phyloP scores from a whole-genome alignment of 169 alveolate genomes.

The Babesia caballi region DNA sequence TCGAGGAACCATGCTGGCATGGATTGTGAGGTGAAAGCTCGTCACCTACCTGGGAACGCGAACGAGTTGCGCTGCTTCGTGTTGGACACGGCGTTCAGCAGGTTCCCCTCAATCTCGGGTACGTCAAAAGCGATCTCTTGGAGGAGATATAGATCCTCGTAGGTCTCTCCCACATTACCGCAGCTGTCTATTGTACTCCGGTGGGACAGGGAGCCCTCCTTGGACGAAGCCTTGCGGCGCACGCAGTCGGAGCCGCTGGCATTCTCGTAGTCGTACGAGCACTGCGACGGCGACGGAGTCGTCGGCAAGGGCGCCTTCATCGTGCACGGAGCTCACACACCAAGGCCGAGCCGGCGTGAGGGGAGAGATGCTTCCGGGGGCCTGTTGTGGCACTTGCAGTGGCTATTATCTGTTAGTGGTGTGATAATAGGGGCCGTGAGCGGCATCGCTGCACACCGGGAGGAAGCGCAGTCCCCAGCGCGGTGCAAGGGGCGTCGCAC shows the following conservation, averaged over 20 bases:
- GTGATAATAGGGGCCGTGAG: no score
- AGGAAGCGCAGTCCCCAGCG: no score
- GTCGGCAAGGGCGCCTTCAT: neutral
- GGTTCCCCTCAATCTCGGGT: slow-evolving; percentile 45
- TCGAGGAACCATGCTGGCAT: slow-evolving; percentile 39
- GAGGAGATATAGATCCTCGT: slow-evolving; percentile 27
- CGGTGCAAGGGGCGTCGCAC: neutral
- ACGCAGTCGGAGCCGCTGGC: neutral
- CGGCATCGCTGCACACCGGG: no score
- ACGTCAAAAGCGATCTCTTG: slow-evolving; percentile 49
- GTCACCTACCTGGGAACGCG: slow-evolving; percentile 48
- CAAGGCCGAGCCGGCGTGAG: neutral
- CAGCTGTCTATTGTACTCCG: slow-evolving; percentile 6
- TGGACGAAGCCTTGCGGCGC: neutral
- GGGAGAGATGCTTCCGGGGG: no score
- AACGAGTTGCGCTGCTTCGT: slow-evolving; percentile 26
- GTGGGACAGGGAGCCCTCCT: slow-evolving; percentile 6
- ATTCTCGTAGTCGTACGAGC: slow-evolving; percentile 38
- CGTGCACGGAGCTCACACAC: neutral
- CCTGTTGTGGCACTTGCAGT: no score
- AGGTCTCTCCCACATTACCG: slow-evolving; percentile 17
- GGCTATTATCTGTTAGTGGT: no score
- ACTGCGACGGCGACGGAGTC: neutral
- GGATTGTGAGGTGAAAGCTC: neutral
- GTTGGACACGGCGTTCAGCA: slow-evolving; percentile 9